phyloP scores from a whole-genome alignment of 78 protist genomes.

The Emiliania huxleyi region DNA sequence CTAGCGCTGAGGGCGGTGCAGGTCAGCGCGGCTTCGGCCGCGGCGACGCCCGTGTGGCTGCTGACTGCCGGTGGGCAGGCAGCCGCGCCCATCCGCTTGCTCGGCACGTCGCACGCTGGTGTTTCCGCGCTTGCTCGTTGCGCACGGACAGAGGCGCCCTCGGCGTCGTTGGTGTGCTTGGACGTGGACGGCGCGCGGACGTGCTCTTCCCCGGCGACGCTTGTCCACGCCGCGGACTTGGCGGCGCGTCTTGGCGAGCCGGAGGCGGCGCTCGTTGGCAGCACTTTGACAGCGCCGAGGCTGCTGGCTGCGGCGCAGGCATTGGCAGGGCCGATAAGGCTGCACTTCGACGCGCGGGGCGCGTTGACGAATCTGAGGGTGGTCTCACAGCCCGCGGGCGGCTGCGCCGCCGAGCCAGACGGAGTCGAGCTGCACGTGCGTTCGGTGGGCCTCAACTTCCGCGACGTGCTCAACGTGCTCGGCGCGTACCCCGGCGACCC shows the following conservation, averaged over 20 bases:
- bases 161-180: background rate
- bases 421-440: background rate
- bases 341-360: slow-evolving; percentile 4
- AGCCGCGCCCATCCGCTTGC: background rate
- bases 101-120: background rate
- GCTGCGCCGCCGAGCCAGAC: background rate
- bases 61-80: background rate
- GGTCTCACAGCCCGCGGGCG: background rate
- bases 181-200: background rate
- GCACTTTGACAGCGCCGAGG: background rate
- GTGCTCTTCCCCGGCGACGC: background rate
- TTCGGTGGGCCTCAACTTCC: slow-evolving; percentile 16
- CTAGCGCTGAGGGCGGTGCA: background rate
- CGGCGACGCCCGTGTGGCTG: background rate
- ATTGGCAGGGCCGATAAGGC: background rate
- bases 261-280: too few relatives aligned
- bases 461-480: slow-evolving; percentile 17
- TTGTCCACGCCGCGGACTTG: too few relatives aligned
- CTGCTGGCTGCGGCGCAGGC: background rate
- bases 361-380: background rate
- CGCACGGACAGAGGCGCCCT: background rate
- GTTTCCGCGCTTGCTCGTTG: background rate
- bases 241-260: too few relatives aligned
- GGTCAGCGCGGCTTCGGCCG: background rate
- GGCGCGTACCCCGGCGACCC: slow-evolving; percentile 4